A percentile compares a stretch with the other conserved stretches of the same genome.
phyloP scores from a whole-genome alignment of 2,329 filamentous ascomycete genomes.

The Microcyclosporella mali region DNA sequence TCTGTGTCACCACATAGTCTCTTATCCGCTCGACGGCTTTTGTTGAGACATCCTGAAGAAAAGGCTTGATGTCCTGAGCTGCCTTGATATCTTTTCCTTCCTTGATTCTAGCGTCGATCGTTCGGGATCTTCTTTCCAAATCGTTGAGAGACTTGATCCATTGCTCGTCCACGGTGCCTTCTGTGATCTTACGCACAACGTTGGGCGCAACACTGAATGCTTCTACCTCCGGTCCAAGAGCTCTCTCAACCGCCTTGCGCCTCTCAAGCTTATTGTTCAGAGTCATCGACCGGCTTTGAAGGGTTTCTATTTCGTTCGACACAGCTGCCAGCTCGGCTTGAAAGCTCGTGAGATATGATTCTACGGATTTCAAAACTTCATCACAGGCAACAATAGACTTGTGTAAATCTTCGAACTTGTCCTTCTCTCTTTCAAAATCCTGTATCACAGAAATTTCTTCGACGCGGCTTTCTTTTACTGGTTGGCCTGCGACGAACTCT shows the following conservation, averaged over 20 bases:
- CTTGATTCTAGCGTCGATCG: conserved; percentile 62
- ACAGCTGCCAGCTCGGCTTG: conserved; percentile 87
- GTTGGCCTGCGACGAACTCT: conserved; percentile 52
- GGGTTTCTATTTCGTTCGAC: conserved; percentile 87
- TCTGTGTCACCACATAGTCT: conserved; percentile 88
- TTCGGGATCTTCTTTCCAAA: conserved; percentile 68
- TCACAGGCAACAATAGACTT: conserved; percentile 84
- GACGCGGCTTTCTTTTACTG: conserved; percentile 21
- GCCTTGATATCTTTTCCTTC: conserved; percentile 64
- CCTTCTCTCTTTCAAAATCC: conserved; percentile 68
- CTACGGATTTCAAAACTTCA: conserved; percentile 85
- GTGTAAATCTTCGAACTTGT: conserved; percentile 85
- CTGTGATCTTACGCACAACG: conserved; percentile 76
- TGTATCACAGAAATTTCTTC: conserved; percentile 21
- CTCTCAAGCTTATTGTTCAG: conserved; percentile 84
- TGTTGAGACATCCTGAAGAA: conserved; percentile 75
- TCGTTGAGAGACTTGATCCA: conserved; percentile 82
- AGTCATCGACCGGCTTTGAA: conserved; percentile 78
- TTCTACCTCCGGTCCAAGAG: conserved; percentile 81
- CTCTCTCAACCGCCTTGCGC: conserved; percentile 79
- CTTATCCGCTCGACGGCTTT: conserved; percentile 92
- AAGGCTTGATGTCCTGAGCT: conserved; percentile 72
- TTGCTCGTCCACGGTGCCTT: conserved; percentile 80
- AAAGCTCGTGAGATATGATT: conserved; percentile 86
- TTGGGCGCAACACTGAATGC: conserved; percentile 82